Base-by-base conservation (phyloP, 306 rosid genomes). In the Nissolia schottii region DNA sequence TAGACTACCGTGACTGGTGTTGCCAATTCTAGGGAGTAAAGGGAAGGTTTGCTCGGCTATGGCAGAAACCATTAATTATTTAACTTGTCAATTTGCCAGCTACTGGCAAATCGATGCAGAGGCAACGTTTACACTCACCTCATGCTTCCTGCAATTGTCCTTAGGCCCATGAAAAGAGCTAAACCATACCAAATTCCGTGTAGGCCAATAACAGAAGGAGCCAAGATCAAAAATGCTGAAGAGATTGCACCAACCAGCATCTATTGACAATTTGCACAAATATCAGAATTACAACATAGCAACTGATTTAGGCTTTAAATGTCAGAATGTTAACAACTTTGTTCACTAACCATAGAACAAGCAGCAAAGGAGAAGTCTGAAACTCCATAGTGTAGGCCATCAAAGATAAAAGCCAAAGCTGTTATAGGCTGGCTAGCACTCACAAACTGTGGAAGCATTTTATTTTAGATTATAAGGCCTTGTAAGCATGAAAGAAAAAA, bases 351-450 rank as follows among this genome's bases (percentile, higher is more conserved):
- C 73, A 50, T 67, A 31, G 73, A 67, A 50, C 32, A 31, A 31
- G 73, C 73, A 67, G 48, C 73, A 49, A 11, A 67, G 2, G 48
- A 67, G 61, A 67, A 67, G 19, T 67, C 73, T 67, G 73, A 67
- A 50, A 67, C 37, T 49, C 73, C 73, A 49, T 67, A 67, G 32
- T 67, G 61, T 7, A 67, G 73, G 19, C 73, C 73, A 32, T 67
- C 73, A 29, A 67, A 67, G 19, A 67, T 31, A 49, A 18, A 67
- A 67, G 73, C 73, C 73, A 67, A 49, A 49, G 73, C 61, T 29
- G 61, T 66, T 38, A 66, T 10, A 46, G 72, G 72, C 10, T 66
- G 72, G 59, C 72, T 66, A 15, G 11, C 72, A 48, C 72, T 66
- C 18, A 66, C 58, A 66, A 66, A 66, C 72, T 64, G 70, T 40